phyloP scores from a whole-genome alignment of 2,329 filamentous ascomycete species.

The Fonsecaea pugnacius region DNA sequence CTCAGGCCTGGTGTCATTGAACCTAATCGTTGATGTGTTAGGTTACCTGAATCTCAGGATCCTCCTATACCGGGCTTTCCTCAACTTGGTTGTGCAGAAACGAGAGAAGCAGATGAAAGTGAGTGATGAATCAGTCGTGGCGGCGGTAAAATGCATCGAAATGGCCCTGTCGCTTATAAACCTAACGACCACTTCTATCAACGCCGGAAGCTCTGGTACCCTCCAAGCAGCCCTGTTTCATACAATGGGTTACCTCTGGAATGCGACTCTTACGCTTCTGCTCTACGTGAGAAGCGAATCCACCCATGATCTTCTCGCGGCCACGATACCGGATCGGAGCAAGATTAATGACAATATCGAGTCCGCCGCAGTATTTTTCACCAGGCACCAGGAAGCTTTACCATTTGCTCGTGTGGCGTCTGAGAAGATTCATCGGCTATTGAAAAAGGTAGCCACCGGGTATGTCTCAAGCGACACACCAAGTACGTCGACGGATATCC shows the following conservation, averaged over 20 bases:
- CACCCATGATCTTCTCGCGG: slow-evolving; percentile 7
- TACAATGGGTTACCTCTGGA: slow-evolving; percentile 22
- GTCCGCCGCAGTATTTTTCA: slow-evolving; percentile 14
- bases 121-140: slow-evolving; percentile 10
- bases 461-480: slow-evolving; percentile 4
- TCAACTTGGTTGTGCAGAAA: slow-evolving; percentile 18
- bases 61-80: slow-evolving; percentile 21
- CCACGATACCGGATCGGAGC: background rate
- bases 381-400: slow-evolving; percentile 12
- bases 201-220: slow-evolving; percentile 9
- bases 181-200: slow-evolving; percentile 10
- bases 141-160: slow-evolving; percentile 17
- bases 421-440: slow-evolving; percentile 1
- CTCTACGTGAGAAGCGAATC: slow-evolving; percentile 11
- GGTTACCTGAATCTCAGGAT: slow-evolving; percentile 22
- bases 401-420: slow-evolving; percentile 5
- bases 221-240: slow-evolving; percentile 21
- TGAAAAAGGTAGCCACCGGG: slow-evolving; percentile 8
- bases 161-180: slow-evolving; percentile 16
- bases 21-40: background rate
- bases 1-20: background rate
- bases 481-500: slow-evolving; percentile 6
- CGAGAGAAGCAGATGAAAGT: slow-evolving; percentile 3
- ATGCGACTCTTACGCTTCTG: slow-evolving; percentile 23
- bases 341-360: slow-evolving; percentile 9